phyloP scores from a whole-genome alignment of 352 stramenopile genomes.

The Phytophthora kernoviae region DNA sequence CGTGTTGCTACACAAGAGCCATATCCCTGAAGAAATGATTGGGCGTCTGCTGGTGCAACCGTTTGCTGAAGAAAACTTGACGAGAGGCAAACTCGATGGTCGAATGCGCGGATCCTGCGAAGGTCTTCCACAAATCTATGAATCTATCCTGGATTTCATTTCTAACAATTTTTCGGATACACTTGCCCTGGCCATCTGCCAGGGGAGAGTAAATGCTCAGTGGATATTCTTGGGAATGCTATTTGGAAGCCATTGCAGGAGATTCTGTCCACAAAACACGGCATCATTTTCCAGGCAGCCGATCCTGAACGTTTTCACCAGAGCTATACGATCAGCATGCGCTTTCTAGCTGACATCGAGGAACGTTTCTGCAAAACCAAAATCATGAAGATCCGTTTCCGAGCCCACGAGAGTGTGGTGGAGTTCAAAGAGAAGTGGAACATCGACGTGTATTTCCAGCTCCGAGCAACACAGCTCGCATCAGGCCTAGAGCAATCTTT shows the following conservation, averaged over 20 bases:
- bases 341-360: conserved; percentile 66
- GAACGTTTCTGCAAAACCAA: conserved; percentile 57
- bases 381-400: conserved; percentile 67
- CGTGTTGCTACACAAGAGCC: conserved; percentile 71
- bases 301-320: conserved; percentile 82
- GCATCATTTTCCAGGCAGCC: conserved; percentile 83
- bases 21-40: conserved; percentile 86
- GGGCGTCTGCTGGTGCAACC: conserved; percentile 73
- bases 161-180: conserved; percentile 67
- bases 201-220: conserved; percentile 68
- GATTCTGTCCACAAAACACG: conserved; percentile 69
- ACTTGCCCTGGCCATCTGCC: conserved; percentile 66
- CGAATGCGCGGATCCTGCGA: conserved; percentile 76
- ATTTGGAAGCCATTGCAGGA: conserved; percentile 84
- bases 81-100: conserved; percentile 77
- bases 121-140: conserved; percentile 73
- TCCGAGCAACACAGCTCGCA: conserved; percentile 64
- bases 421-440: conserved; percentile 91
- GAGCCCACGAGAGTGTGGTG: conserved; percentile 68
- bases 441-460: conserved; percentile 88
- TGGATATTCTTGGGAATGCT: conserved; percentile 81
- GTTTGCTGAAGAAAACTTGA: conserved; percentile 81
- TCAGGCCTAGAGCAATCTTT: conserved; percentile 59
- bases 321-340: conserved; percentile 82
- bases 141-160: conserved; percentile 76